phyloP scores from a whole-genome alignment of 192 early-diverging fungal genomes.

The Entomortierella parvispora region DNA sequence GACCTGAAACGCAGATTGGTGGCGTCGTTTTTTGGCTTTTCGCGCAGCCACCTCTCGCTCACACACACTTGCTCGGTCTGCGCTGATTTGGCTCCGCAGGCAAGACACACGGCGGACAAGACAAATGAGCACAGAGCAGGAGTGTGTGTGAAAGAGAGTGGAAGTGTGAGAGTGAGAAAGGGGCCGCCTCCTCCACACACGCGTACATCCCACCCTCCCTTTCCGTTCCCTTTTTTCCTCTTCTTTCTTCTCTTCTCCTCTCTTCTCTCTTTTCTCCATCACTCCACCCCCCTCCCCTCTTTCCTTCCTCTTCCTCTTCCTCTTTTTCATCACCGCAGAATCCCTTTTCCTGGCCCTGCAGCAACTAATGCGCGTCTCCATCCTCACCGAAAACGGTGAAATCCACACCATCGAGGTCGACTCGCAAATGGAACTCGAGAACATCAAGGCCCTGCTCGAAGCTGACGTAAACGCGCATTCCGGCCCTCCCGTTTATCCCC shows the following conservation, averaged over 20 bases:
- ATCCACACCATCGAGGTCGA: constrained; percentile 75
- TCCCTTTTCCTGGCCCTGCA: not conserved
- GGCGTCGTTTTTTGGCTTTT: too few relatives aligned
- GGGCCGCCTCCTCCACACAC: too few relatives aligned
- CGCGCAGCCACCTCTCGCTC: too few relatives aligned
- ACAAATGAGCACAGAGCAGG: too few relatives aligned
- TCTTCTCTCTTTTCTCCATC: not conserved
- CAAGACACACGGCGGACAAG: too few relatives aligned
- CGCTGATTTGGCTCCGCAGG: too few relatives aligned
- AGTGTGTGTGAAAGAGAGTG: too few relatives aligned
- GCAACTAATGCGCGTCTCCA: constrained; percentile 62
- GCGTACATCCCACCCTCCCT: too few relatives aligned
- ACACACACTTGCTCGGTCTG: too few relatives aligned
- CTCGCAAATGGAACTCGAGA: constrained; percentile 78
- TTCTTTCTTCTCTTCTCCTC: not conserved
- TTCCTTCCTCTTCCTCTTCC: not conserved
- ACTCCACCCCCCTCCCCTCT: not conserved
- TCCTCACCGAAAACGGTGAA: constrained; percentile 68
- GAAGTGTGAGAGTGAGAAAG: too few relatives aligned
- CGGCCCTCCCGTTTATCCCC: too few relatives aligned
- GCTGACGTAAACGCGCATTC: constrained; percentile 76
- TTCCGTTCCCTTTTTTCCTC: not conserved
- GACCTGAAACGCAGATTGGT: too few relatives aligned
- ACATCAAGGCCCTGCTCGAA: constrained; percentile 87
- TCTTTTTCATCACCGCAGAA: not conserved